phyloP scores from a whole-genome alignment of 257 asterid genomes.

The Penstemon davidsonii region DNA sequence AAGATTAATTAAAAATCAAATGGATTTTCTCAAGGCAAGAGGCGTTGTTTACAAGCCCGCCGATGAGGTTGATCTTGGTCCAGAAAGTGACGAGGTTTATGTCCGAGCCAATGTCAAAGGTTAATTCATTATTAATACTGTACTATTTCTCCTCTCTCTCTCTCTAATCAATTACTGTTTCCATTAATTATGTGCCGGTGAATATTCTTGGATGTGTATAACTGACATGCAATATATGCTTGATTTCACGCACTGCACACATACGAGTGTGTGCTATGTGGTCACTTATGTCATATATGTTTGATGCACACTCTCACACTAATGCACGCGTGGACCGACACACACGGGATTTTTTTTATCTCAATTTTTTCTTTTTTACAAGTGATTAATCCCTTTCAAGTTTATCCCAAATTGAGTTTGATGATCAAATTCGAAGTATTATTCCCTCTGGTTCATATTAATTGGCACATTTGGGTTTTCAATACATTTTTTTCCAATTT shows the following conservation, averaged over 20 bases:
- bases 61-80: constrained; percentile 68
- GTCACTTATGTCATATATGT: not conserved
- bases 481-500: no score
- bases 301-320: not conserved
- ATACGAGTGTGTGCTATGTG: not conserved
- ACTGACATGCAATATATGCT: constrained; percentile 1
- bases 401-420: no score
- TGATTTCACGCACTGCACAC: not conserved
- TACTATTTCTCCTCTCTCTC: not conserved
- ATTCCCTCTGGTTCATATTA: no score
- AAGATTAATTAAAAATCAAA: not conserved
- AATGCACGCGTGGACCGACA: not conserved
- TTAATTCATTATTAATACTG: not conserved
- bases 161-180: not conserved
- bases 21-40: constrained; percentile 58
- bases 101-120: constrained; percentile 83
- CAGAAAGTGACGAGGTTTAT: constrained; percentile 59
- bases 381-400: no score
- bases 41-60: constrained; percentile 63
- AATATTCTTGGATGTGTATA: not conserved
- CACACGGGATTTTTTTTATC: not conserved
- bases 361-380: no score
- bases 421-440: no score
- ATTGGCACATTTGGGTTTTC: no score
- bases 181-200: not conserved